A percentile compares a stretch with the other conserved stretches of the same genome.
Evolutionary conservation across 1,284 basidiomycete genomes (phyloP).

Genomic region (Retiboletus flavoniger): DNA sequence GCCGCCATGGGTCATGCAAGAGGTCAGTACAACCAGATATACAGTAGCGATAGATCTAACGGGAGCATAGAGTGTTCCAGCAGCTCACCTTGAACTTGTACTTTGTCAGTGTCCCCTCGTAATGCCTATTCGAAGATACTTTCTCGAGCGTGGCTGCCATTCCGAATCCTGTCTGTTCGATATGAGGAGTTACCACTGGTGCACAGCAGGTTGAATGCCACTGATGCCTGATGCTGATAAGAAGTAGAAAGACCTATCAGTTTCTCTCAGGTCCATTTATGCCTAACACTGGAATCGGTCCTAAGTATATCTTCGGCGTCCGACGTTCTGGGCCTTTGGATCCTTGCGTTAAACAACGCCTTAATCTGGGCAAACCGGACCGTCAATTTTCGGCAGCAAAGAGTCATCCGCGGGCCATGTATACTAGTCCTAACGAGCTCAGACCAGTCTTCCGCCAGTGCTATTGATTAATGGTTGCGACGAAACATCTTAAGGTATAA

Average conservation of each 20-base stretch:
- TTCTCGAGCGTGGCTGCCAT: conserved; percentile 29
- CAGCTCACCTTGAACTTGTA: conserved; percentile 77
- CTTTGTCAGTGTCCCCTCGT: conserved; percentile 78
- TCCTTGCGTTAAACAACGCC: no score
- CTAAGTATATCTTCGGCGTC: conserved; percentile 4
- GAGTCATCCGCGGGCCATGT: no score
- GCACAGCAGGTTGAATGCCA: background rate
- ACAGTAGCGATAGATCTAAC: conserved; percentile 1
- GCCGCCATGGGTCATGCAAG: background rate
- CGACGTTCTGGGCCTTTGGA: background rate
- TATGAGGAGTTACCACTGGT: background rate
- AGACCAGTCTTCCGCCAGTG: background rate
- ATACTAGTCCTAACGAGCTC: no score
- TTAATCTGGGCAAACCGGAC: background rate
- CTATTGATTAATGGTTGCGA: background rate
- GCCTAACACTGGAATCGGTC: background rate
- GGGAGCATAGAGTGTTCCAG: background rate
- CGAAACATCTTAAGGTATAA: conserved; percentile 10
- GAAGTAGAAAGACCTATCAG: background rate
- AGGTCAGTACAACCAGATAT: background rate
- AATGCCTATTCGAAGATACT: conserved; percentile 71
- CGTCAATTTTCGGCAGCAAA: background rate
- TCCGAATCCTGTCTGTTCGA: background rate
- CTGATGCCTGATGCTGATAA: background rate
- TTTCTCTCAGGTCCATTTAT: conserved; percentile 9